phyloP scores from a whole-genome alignment of 2,329 filamentous ascomycete genomes.

The Metarhizium robertsii region DNA sequence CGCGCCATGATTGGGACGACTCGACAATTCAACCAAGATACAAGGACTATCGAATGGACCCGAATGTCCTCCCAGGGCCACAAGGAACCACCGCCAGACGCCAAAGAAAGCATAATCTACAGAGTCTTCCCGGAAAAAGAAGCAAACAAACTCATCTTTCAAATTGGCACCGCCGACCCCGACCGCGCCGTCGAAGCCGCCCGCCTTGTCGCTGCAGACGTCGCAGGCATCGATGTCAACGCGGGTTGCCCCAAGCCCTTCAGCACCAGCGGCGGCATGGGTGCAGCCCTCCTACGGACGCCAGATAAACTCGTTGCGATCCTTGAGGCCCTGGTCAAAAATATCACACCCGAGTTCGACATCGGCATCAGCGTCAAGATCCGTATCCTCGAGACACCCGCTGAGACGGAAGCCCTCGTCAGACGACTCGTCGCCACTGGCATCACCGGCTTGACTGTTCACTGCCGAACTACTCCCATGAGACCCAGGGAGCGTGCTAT shows the following conservation, averaged over 20 bases:
- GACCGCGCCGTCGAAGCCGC: conserved; percentile 77
- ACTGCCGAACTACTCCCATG: conserved; percentile 96
- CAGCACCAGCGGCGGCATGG: conserved; percentile 90
- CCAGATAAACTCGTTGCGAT: conserved; percentile 80
- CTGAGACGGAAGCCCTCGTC: conserved; percentile 69
- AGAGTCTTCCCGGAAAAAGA: conserved; percentile 73
- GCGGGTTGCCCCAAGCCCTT: conserved; percentile 98
- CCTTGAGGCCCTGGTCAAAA: conserved; percentile 68
- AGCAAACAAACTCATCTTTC: conserved; percentile 70
- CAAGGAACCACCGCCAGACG: conserved; percentile 43
- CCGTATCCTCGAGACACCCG: conserved; percentile 68
- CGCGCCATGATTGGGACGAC: conserved; percentile 81
- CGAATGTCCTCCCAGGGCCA: conserved; percentile 63
- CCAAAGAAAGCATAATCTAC: conserved; percentile 65
- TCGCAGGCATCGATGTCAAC: conserved; percentile 92
- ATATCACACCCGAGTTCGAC: conserved; percentile 67
- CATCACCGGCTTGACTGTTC: conserved; percentile 84
- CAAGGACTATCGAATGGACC: conserved; percentile 77
- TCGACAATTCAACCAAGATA: conserved; percentile 64
- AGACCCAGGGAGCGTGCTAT: conserved; percentile 81
- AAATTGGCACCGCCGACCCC: conserved; percentile 82
- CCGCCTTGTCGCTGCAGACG: conserved; percentile 73
- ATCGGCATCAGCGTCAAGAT: conserved; percentile 98
- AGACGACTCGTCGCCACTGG: conserved; percentile 72
- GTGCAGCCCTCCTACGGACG: conserved; percentile 76